A percentile compares a stretch with the other conserved stretches of the same genome.
Conservation (phyloP, 805 yeast genomes). For the Candida morakotiae region DNA sequence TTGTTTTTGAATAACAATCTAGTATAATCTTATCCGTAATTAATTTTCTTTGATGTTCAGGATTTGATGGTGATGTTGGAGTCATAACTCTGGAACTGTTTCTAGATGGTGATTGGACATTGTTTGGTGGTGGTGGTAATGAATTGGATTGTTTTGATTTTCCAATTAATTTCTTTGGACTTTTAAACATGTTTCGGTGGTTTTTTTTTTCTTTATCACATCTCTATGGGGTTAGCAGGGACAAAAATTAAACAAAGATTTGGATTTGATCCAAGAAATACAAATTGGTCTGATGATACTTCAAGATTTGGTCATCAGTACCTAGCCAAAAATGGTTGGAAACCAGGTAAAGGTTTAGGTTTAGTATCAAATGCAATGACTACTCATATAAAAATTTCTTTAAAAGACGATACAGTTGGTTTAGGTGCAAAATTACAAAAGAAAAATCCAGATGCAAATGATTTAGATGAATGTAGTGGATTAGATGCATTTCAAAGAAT, state of each 20-base stretch:
- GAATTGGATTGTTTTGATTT: not conserved
- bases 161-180: conserved; percentile 5
- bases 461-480: conserved; percentile 82
- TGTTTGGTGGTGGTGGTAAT: not conserved
- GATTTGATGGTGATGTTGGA: conserved; percentile 5
- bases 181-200: conserved; percentile 1
- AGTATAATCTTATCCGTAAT: conserved; percentile 27
- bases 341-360: conserved; percentile 88
- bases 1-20: conserved; percentile 35
- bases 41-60: conserved; percentile 6
- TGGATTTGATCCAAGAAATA: conserved; percentile 91
- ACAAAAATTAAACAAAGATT: conserved; percentile 75
- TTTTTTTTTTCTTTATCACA: too few species aligned
- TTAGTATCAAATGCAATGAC: conserved; percentile 60
- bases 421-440: conserved; percentile 78
- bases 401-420: conserved; percentile 82
- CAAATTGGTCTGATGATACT: conserved; percentile 88
- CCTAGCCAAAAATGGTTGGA: conserved; percentile 83
- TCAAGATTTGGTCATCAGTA: conserved; percentile 85
- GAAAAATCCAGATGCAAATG: conserved; percentile 63
- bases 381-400: conserved; percentile 74
- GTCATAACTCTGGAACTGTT: not conserved
- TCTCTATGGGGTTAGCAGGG: conserved; percentile 75
- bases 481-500: conserved; percentile 90
- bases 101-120: not conserved